Conservation (phyloP, 116 monocot genomes). For the Papilionanthe hybrid region DNA sequence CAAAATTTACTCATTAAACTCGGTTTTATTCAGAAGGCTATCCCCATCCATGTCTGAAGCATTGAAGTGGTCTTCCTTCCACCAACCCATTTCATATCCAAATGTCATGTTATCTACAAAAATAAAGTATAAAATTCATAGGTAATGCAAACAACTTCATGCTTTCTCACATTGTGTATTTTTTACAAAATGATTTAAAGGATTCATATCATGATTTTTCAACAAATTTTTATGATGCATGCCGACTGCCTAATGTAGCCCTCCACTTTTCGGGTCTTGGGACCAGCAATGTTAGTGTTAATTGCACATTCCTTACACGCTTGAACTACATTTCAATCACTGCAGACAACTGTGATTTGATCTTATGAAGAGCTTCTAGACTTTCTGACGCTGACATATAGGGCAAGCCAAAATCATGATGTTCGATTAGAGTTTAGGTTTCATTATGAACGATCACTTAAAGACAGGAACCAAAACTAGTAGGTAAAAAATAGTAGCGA, state of each 20-base stretch:
- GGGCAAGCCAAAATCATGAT: not conserved
- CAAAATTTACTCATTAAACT: conserved; percentile 76
- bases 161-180: not conserved
- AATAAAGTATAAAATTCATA: not conserved
- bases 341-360: not conserved
- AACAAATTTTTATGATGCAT: too few species aligned
- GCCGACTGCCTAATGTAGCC: too few species aligned
- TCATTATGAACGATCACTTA: not conserved
- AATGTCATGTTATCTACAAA: conserved; percentile 25
- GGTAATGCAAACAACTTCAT: not conserved
- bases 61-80: conserved; percentile 88
- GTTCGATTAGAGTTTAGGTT: not conserved
- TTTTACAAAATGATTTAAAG: not conserved
- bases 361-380: not conserved
- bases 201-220: too few species aligned
- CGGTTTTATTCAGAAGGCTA: conserved; percentile 75
- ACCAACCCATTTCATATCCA: conserved; percentile 60
- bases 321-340: not conserved
- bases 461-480: not conserved
- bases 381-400: not conserved
- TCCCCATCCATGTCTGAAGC: conserved; percentile 79
- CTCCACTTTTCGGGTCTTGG: too few species aligned
- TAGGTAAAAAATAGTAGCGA: not conserved
- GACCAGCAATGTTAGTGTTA: too few species aligned
- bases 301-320: not conserved